These are phyloP conservation scores for Russula emetica DNA, from an alignment of 768 basidiomycete species.

Conservation along the genomic window DNA sequence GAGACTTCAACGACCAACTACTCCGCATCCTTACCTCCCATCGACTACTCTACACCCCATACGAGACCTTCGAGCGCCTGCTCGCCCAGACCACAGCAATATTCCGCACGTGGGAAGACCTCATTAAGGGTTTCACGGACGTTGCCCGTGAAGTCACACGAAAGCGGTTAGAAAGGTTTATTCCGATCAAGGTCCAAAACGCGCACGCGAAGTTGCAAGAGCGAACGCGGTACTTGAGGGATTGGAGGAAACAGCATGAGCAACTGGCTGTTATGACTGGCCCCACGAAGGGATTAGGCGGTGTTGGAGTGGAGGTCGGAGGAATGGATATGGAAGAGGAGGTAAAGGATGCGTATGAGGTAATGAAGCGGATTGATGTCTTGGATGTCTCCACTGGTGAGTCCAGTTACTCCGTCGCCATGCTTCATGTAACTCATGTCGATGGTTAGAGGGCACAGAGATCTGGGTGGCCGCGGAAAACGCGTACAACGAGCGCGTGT, in stretches of 20 bases:
- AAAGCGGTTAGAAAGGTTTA: conserved; percentile 87
- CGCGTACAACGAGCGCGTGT: conserved; percentile 96
- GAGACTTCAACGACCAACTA: conserved; percentile 95
- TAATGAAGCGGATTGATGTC: conserved; percentile 95
- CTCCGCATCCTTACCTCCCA: conserved; percentile 87
- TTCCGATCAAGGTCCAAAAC: conserved; percentile 90
- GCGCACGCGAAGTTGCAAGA: conserved; percentile 92
- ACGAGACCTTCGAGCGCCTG: conserved; percentile 88
- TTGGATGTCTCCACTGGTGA: conserved; percentile 88
- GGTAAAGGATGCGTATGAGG: conserved; percentile 93
- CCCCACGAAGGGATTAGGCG: conserved; percentile 80
- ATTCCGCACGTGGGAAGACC: conserved; percentile 60
- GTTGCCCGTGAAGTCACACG: conserved; percentile 84
- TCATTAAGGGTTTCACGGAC: conserved; percentile 64
- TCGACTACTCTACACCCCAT: conserved; percentile 88
- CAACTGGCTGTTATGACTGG: conserved; percentile 97
- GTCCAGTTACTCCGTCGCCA: conserved; percentile 30
- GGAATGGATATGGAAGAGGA: conserved; percentile 99
- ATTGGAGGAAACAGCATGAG: conserved; percentile 96
- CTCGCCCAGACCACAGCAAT: conserved; percentile 66
- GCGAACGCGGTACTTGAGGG: conserved; percentile 75
- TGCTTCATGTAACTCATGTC: conserved; percentile 9
- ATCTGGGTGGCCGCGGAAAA: conserved; percentile 98
- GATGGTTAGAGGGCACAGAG: conserved; percentile 78
- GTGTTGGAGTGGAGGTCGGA: conserved; percentile 69